These are phyloP conservation scores for Phytopythium ostracodes DNA, from an alignment of 352 stramenopile species.

Conservation along the genomic window DNA sequence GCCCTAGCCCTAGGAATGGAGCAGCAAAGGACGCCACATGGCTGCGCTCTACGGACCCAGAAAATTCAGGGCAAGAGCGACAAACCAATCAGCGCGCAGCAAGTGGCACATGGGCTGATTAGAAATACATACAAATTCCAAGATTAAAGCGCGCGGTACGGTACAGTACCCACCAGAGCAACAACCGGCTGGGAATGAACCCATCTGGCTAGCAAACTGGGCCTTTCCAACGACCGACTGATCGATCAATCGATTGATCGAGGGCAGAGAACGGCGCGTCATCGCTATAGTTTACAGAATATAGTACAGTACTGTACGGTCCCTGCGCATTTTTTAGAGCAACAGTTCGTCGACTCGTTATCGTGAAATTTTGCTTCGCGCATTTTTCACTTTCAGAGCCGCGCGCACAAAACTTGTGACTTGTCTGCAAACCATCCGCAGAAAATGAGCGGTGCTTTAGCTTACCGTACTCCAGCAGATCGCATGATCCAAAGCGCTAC, in stretches of 20 bases:
- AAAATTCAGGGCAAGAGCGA: background rate
- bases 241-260: background rate
- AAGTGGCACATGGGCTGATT: background rate
- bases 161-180: background rate
- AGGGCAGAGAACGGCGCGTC: background rate
- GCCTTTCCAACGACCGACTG: background rate
- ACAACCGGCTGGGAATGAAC: background rate
- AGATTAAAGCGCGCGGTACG: background rate
- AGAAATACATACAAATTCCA: background rate
- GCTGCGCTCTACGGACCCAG: background rate
- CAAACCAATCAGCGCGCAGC: background rate
- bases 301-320: no score
- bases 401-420: no score
- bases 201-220: background rate
- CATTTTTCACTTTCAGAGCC: no score
- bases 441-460: no score
- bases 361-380: background rate
- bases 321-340: background rate
- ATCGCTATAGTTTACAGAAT: no score
- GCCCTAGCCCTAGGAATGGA: background rate
- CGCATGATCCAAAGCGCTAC: no score
- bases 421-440: background rate
- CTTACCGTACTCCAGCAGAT: no score
- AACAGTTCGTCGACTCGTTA: background rate
- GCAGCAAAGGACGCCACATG: background rate